These are phyloP conservation scores for Dissoconium aciculare DNA, from an alignment of 2,329 filamentous ascomycete genomes.

Conservation along the genomic window DNA sequence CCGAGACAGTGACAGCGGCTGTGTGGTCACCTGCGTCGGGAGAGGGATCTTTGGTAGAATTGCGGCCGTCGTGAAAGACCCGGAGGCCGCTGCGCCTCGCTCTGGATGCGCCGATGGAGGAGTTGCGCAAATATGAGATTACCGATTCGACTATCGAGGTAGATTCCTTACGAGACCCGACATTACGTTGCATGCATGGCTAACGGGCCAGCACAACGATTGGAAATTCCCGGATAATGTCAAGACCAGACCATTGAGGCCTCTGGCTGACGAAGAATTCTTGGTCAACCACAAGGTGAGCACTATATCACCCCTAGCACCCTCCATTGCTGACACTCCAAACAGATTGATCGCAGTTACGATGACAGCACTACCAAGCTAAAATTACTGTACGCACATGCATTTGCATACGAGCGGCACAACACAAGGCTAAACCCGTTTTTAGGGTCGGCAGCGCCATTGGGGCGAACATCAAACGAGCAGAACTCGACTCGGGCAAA, in stretches of 20 bases:
- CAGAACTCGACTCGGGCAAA: constrained; percentile 12
- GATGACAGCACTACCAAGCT: constrained; percentile 23
- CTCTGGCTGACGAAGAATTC: constrained; percentile 22
- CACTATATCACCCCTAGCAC: too few species aligned
- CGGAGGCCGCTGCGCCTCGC: too few species aligned
- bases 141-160: constrained; percentile 21
- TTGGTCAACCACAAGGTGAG: constrained; percentile 20
- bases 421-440: neutral
- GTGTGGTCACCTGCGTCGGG: too few species aligned
- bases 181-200: constrained; percentile 1
- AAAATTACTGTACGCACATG: constrained; percentile 19
- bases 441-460: constrained; percentile 15
- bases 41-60: too few species aligned
- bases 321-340: neutral
- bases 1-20: too few species aligned
- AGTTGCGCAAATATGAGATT: constrained; percentile 20
- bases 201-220: constrained; percentile 15
- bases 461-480: constrained; percentile 17
- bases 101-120: constrained; percentile 8
- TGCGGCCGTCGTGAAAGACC: neutral
- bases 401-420: neutral
- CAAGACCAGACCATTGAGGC: constrained; percentile 18
- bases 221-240: constrained; percentile 20
- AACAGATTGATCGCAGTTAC: constrained; percentile 22
- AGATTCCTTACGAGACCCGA: neutral